These are phyloP conservation scores for Penicillium sumatraense DNA, from an alignment of 2,329 filamentous ascomycete species.

Conservation along the genomic window DNA sequence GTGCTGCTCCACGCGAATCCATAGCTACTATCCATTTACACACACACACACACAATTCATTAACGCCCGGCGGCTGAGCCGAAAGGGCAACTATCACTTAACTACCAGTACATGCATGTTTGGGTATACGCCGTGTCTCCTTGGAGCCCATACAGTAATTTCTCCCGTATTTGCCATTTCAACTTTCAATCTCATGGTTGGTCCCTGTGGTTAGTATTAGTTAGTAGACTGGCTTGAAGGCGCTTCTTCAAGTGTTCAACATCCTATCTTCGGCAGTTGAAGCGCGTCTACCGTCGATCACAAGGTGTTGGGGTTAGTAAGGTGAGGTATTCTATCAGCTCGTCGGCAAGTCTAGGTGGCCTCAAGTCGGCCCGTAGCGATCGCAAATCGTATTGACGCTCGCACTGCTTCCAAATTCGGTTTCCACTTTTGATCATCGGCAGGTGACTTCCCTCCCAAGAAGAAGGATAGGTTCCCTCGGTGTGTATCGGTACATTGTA, in stretches of 20 bases:
- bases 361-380: too few relatives aligned
- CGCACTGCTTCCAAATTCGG: too few relatives aligned
- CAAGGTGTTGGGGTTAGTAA: constrained; percentile 5
- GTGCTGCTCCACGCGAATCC: not conserved
- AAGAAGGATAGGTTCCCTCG: constrained; percentile 8
- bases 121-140: constrained; percentile 25
- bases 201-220: constrained; percentile 5
- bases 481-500: constrained; percentile 8
- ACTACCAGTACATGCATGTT: constrained; percentile 16
- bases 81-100: constrained; percentile 24
- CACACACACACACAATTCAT: constrained; percentile 21
- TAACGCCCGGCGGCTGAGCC: constrained; percentile 26
- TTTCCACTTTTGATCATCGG: not conserved
- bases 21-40: not conserved
- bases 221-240: constrained; percentile 38
- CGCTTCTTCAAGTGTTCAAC: constrained; percentile 41
- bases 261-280: constrained; percentile 41
- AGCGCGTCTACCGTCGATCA: constrained; percentile 31
- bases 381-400: too few relatives aligned
- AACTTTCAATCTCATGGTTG: too few relatives aligned
- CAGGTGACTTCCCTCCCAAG: constrained; percentile 1
- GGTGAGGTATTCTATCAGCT: not conserved
- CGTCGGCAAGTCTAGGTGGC: not conserved
- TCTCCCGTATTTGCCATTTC: constrained; percentile 24
- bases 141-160: constrained; percentile 30